These are phyloP conservation scores for Cystobasidium pallidum DNA, from an alignment of 1,284 basidiomycete genomes.

Conservation along the genomic window DNA sequence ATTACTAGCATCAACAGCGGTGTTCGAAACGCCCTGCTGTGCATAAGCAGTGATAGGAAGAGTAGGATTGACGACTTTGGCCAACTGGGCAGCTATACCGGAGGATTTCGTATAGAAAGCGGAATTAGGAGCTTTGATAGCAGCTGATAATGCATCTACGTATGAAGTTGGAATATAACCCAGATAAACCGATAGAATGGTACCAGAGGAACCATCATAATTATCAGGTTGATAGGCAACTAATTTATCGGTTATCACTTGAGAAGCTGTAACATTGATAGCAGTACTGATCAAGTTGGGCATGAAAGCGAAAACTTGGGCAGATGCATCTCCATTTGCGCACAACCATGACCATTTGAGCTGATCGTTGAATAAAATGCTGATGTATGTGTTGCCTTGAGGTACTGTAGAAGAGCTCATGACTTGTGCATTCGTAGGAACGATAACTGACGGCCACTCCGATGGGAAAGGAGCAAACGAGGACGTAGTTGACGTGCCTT, in stretches of 20 bases:
- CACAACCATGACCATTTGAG: conserved; percentile 41
- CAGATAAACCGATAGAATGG: conserved; percentile 38
- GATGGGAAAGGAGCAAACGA: conserved; percentile 42
- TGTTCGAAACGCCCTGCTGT: conserved; percentile 19
- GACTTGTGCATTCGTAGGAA: conserved; percentile 25
- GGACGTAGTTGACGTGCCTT: conserved; percentile 13
- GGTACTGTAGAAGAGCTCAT: conserved; percentile 20
- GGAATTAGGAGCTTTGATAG: conserved; percentile 40
- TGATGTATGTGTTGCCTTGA: conserved; percentile 41
- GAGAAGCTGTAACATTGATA: conserved; percentile 23
- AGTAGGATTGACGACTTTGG: conserved; percentile 42
- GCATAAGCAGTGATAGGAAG: conserved; percentile 42
- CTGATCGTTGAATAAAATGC: conserved; percentile 34
- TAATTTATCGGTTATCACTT: conserved; percentile 38
- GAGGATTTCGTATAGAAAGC: conserved; percentile 40
- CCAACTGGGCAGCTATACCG: conserved; percentile 32
- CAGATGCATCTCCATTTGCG: conserved; percentile 38
- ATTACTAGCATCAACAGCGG: conserved; percentile 11
- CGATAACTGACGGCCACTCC: conserved; percentile 42
- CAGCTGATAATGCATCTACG: conserved; percentile 35
- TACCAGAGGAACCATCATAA: conserved; percentile 14
- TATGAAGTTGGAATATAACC: conserved; percentile 40
- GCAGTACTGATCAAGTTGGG: conserved; percentile 35
- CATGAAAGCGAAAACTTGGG: conserved; percentile 45
- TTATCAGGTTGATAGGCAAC: conserved; percentile 43